Evolutionary conservation across 352 stramenopile species (phyloP).

Genomic region (Globisporangium mamillatum): DNA sequence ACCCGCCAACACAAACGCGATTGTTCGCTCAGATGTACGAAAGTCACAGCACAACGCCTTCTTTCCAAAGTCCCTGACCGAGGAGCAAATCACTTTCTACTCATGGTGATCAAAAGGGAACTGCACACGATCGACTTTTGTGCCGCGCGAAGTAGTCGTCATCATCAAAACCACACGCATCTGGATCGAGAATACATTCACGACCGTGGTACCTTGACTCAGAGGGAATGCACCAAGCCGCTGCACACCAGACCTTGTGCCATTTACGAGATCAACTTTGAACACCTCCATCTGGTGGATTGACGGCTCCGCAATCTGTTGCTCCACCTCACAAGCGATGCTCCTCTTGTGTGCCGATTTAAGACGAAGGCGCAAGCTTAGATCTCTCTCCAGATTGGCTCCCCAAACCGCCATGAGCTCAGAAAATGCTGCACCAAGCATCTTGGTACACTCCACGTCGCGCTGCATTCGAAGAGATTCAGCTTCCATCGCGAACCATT

Average conservation of each 20-base stretch:
- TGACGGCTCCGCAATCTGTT: not conserved
- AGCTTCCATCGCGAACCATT: not conserved
- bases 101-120: not conserved
- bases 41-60: not conserved
- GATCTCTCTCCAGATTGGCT: not conserved
- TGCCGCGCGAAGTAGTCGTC: not conserved
- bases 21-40: slow-evolving; percentile 1
- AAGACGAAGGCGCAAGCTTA: not conserved
- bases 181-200: slow-evolving; percentile 14
- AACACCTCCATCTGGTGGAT: slow-evolving; percentile 8
- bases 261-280: slow-evolving; percentile 10
- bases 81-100: not conserved
- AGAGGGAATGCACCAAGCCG: slow-evolving; percentile 12
- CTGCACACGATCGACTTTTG: slow-evolving; percentile 5
- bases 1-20: not conserved
- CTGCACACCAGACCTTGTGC: not conserved
- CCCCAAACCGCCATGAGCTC: not conserved
- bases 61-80: not conserved
- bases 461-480: not conserved
- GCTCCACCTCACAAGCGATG: not conserved
- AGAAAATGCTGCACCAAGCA: not conserved
- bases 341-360: not conserved
- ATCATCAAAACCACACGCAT: slow-evolving; percentile 4
- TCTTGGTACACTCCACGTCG: not conserved
- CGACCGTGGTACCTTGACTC: not conserved